A percentile compares a stretch with the other conserved stretches of the same genome.
Conservation (phyloP, 495 filamentous ascomycete species). For the Sabuloglossum arenarium region DNA sequence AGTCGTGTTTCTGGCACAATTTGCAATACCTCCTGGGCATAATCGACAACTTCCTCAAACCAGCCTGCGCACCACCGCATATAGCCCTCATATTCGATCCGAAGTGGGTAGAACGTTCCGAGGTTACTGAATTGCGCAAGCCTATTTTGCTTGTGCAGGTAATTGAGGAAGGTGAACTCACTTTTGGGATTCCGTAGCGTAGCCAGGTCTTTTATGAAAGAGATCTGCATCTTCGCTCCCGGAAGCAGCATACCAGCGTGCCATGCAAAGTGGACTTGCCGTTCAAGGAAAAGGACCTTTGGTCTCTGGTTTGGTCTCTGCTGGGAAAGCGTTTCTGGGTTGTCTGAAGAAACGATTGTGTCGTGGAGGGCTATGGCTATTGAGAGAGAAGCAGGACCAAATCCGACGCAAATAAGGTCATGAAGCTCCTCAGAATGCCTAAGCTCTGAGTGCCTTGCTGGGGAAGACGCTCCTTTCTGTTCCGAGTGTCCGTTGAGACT, state of each 20-base stretch:
- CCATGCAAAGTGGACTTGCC: constrained; percentile 69
- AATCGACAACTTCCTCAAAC: constrained; percentile 61
- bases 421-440: constrained; percentile 34
- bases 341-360: constrained; percentile 17
- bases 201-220: constrained; percentile 90
- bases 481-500: background rate
- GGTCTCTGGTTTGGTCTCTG: constrained; percentile 22
- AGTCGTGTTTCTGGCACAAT: constrained; percentile 26
- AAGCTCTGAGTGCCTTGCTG: constrained; percentile 14
- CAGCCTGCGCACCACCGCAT: constrained; percentile 73
- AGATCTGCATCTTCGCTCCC: constrained; percentile 91
- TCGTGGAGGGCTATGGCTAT: constrained; percentile 83
- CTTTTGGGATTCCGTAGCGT: constrained; percentile 73
- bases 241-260: constrained; percentile 90
- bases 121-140: constrained; percentile 81
- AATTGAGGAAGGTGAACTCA: constrained; percentile 90
- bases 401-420: constrained; percentile 80
- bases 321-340: constrained; percentile 14
- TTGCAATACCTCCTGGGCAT: constrained; percentile 53
- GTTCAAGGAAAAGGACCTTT: constrained; percentile 68
- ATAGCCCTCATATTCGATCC: constrained; percentile 88
- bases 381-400: constrained; percentile 83
- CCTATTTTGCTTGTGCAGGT: constrained; percentile 56
- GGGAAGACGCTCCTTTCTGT: background rate
- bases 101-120: constrained; percentile 65